Base-by-base conservation (phyloP, 2,329 filamentous ascomycete genomes). In the Colletotrichum coccodes region DNA sequence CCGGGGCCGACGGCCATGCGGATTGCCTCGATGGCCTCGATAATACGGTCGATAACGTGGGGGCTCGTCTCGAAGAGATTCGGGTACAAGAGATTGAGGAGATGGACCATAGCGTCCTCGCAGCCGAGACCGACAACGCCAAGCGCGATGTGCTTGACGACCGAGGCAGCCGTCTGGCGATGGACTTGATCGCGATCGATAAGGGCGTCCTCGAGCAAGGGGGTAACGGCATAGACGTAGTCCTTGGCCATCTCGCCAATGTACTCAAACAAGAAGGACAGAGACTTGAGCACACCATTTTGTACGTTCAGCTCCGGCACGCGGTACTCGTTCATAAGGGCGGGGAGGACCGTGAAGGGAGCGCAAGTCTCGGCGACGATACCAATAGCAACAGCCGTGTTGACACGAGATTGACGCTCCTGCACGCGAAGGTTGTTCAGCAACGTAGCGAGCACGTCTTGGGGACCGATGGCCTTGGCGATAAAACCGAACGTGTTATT, bases 401-500 rank as follows among this genome's bases (percentile, higher is more conserved):
- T 99, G 76, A 99, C 96, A 82, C 96, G 94, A 38, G 94, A 97
- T 82, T 99, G 96, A 80, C 96, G 94, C 80, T 99, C 96, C 80
- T 98, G 95, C 1, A 99, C 96, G 70, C 97, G 90, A 46, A 99
- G 86, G 79, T 99, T 99, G 88, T 98, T 98, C 71, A 99, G 89
- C 18, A 99, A 86, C 0, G 96, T 98, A 4, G 96, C 95, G 66
- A 99, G 85, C 30, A 99, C 96, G 84, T 99, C 96, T 81, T 98
- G 95, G 14, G 96, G 96, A 73, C 96, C 96, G 75, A 99, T 99
- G 69, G 96, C 96, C 83, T 99, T 99, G 78, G 96, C 96, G 76
- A 99, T 99, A 87, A 98, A 99, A 79, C 96, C 96, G 76, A 99
- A 99, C 0, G 96, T 99, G 85, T 99, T 99, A 89, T 99, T 99